phyloP scores from a whole-genome alignment of 202 grass and related monocot genomes.

The Brachypodium distachyon region DNA sequence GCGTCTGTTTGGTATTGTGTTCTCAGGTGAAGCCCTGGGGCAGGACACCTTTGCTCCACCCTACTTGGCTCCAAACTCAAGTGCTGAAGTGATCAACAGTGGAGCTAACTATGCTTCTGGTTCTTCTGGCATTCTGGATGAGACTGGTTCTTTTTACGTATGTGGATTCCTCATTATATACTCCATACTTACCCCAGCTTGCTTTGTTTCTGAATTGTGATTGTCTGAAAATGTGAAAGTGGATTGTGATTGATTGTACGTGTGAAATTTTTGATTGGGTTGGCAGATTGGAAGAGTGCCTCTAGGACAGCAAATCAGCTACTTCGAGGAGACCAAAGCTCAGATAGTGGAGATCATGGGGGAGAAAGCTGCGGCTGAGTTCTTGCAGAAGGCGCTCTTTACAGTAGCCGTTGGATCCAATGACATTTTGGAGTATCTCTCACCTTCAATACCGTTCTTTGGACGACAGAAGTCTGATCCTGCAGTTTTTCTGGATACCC shows the following conservation, averaged over 20 bases:
- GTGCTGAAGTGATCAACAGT: conserved; percentile 6
- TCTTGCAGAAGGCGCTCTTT: conserved; percentile 59
- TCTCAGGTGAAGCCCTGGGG: conserved; percentile 64
- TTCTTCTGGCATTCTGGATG: conserved; percentile 84
- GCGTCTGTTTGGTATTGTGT: neutral
- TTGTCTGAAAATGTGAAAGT: neutral
- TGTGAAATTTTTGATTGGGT: neutral
- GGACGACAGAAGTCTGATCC: conserved; percentile 42
- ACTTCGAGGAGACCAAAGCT: conserved; percentile 63
- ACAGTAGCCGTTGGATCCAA: conserved; percentile 55
- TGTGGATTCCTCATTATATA: neutral
- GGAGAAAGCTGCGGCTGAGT: conserved; percentile 38
- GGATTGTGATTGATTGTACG: neutral
- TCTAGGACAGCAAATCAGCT: conserved; percentile 55
- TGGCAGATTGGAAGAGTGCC: conserved; percentile 69
- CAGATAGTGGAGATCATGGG: conserved; percentile 29
- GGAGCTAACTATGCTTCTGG: conserved; percentile 82
- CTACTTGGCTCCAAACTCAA: conserved; percentile 58
- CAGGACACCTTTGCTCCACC: conserved; percentile 57
- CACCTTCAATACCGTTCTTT: conserved; percentile 68
- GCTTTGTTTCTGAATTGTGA: conserved; percentile 1
- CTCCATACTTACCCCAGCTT: neutral
- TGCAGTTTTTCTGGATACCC: conserved; percentile 45
- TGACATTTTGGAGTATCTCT: conserved; percentile 72
- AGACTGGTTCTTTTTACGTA: conserved; percentile 83